Evolutionary conservation across 352 stramenopile genomes (phyloP).

Genomic region (Pythium catenulatum): DNA sequence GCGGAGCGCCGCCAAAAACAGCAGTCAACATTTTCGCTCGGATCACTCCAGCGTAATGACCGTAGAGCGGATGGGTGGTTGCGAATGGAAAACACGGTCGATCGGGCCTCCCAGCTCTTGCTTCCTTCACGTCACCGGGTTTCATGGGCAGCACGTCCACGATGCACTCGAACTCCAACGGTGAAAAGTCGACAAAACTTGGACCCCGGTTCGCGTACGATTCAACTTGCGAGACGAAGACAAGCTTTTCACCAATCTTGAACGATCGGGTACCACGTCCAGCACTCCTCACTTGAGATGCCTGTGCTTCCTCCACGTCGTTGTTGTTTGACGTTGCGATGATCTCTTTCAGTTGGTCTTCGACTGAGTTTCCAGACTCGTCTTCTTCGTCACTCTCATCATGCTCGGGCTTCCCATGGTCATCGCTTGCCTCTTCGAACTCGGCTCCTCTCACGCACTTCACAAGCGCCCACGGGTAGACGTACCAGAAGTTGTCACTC

Average conservation of each 20-base stretch:
- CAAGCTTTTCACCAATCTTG: background rate
- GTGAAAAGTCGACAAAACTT: background rate
- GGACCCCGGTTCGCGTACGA: background rate
- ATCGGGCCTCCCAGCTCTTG: background rate
- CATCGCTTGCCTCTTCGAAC: too few species aligned
- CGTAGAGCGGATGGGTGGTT: slow-evolving; percentile 5
- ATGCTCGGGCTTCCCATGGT: too few species aligned
- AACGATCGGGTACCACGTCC: background rate
- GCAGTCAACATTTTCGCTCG: slow-evolving; percentile 16
- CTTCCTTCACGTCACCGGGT: background rate
- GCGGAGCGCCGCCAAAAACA: background rate
- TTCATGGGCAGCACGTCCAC: slow-evolving; percentile 4
- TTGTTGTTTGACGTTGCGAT: too few species aligned
- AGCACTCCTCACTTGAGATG: too few species aligned
- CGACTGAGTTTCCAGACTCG: too few species aligned
- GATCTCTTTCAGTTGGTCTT: too few species aligned
- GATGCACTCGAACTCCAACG: slow-evolving; percentile 17
- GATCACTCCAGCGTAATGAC: background rate
- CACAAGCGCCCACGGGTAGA: background rate
- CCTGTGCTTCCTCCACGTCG: too few species aligned
- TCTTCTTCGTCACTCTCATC: background rate
- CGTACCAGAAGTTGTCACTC: slow-evolving; percentile 29
- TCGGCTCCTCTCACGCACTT: background rate
- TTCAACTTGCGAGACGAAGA: background rate
- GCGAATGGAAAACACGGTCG: background rate